Conservation (phyloP, 2,329 filamentous ascomycete species). For the Aspergillus persii region DNA sequence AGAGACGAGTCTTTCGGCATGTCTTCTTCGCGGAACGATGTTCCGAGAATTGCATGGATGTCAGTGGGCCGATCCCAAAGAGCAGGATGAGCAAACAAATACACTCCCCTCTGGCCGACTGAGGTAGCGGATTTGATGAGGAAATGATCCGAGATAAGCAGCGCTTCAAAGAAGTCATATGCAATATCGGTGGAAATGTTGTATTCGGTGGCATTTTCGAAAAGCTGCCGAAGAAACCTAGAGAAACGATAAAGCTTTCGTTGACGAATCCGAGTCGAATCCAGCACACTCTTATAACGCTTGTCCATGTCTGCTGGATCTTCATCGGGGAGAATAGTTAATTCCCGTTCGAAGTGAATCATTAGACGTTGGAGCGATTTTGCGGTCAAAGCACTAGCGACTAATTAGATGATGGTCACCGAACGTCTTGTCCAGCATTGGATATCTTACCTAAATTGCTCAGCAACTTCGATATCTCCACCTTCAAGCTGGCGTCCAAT, state of each 20-base stretch:
- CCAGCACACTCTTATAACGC: conserved; percentile 90
- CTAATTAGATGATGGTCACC: conserved; percentile 23
- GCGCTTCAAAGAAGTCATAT: conserved; percentile 73
- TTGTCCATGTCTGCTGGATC: conserved; percentile 88
- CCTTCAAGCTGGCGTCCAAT: conserved; percentile 88
- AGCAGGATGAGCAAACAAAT: conserved; percentile 79
- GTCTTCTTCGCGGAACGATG: conserved; percentile 69
- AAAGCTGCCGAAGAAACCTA: conserved; percentile 83
- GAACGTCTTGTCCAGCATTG: background rate
- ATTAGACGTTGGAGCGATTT: conserved; percentile 88
- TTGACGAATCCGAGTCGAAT: conserved; percentile 93
- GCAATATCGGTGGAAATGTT: conserved; percentile 72
- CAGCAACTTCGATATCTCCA: conserved; percentile 93
- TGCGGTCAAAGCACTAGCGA: conserved; percentile 70
- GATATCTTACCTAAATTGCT: conserved; percentile 73
- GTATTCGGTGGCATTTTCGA: conserved; percentile 95
- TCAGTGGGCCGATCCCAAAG: conserved; percentile 73
- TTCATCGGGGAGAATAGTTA: conserved; percentile 81
- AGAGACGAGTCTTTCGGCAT: conserved; percentile 65
- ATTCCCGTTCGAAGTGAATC: conserved; percentile 85
- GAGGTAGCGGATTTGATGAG: conserved; percentile 68
- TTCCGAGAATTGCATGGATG: conserved; percentile 81
- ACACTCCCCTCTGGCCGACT: conserved; percentile 71
- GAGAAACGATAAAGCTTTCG: conserved; percentile 96
- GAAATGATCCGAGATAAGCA: conserved; percentile 82